Evolutionary conservation across 192 early-diverging fungal genomes (phyloP), one percentile per base, ranked within the genome.

Genomic region (Geranomyces variabilis): DNA sequence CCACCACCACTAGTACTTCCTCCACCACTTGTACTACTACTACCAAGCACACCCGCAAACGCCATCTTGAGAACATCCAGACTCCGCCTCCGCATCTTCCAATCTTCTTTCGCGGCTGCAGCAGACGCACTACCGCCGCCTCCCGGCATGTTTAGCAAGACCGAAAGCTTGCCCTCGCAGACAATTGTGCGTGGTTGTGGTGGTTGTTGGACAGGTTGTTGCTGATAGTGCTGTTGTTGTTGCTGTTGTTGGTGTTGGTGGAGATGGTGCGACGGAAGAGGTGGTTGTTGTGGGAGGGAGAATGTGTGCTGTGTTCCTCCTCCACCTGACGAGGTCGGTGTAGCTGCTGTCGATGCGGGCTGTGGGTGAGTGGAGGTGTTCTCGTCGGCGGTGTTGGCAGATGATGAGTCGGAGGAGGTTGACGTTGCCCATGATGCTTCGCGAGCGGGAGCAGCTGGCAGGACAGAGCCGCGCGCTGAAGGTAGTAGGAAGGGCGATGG

Each of bases 111-210:
- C 6, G 15, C 28, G 17, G 22, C 17, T 3, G 28, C 17, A 3
- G 34, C 17, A 10, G n/a, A 31, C 33, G 63, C 51, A n/a, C 15
- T 53, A 15, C 51, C 17, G n/a, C 15, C 15, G 51, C 46, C 19
- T 19, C 46, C 46, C 12, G 51, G 19, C n/a, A 26, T 26, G 51
- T 53, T 31, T 30, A 41, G 63, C 12, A 45, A n/a, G 22, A 70
- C 57, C 8, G 68, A 70, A 7, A 70, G 68, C 56, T 70, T 70
- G 29, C 68, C 68, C 43, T 70, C 68, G 57, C 68, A 70, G 34
- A 70, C 57, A 28, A 70, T 70, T 22, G 68, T 70, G 14, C 68
- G 46, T 4, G 66, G 66, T 22, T 21, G 26, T 26, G 51, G 66
- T 14, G 63, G 63, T 46, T 19, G 63, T 45, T 41, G 36, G 58